These are phyloP conservation scores for Thraustochytrium sp. DNA, from an alignment of 352 stramenopile genomes.

Conservation along the genomic window DNA sequence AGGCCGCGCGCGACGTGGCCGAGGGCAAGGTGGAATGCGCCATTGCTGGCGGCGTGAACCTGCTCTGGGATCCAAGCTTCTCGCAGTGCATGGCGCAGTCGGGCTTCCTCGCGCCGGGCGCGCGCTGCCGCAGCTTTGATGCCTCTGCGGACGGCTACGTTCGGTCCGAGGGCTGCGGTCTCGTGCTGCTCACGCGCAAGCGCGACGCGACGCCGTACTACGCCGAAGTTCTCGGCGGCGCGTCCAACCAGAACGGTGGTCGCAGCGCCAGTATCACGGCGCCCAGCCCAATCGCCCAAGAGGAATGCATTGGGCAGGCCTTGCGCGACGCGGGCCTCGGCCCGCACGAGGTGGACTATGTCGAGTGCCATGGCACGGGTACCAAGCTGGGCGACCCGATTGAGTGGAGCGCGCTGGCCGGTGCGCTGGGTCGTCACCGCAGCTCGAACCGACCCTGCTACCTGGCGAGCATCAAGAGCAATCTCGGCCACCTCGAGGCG, in stretches of 20 bases:
- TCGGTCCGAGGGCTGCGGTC: conserved; percentile 54
- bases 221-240: background rate
- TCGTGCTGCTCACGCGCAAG: conserved; percentile 49
- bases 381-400: conserved; percentile 57
- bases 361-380: conserved; percentile 57
- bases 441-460: conserved; percentile 48
- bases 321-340: conserved; percentile 8
- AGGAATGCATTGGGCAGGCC: conserved; percentile 48
- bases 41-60: conserved; percentile 42
- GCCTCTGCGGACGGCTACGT: conserved; percentile 54
- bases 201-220: background rate
- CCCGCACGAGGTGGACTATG: conserved; percentile 49
- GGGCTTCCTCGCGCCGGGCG: conserved; percentile 48
- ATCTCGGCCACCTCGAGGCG: conserved; percentile 57
- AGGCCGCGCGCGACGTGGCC: conserved; percentile 1
- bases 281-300: conserved; percentile 52
- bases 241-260: conserved; percentile 53
- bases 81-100: conserved; percentile 16
- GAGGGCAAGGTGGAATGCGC: conserved; percentile 8
- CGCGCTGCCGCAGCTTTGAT: conserved; percentile 54
- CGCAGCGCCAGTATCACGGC: conserved; percentile 54
- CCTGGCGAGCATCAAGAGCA: conserved; percentile 55
- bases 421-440: conserved; percentile 33
- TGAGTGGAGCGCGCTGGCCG: conserved; percentile 47
- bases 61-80: conserved; percentile 3